Conservation (phyloP, 164 flowering plant species). For the Sedum album region DNA sequence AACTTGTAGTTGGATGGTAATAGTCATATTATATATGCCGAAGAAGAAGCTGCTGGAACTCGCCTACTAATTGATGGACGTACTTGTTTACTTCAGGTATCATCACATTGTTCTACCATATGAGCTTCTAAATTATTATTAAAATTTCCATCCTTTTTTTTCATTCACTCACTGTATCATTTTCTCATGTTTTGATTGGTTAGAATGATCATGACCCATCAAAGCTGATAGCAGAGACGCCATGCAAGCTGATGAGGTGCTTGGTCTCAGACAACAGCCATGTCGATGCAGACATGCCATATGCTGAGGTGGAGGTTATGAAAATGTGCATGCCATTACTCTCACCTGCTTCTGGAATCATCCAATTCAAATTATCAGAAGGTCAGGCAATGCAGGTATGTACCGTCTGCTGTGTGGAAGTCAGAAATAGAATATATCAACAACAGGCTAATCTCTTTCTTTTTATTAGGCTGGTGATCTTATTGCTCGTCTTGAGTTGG, state of each 20-base stretch:
- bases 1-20: conserved; percentile 81
- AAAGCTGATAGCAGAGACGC: conserved; percentile 94
- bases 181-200: conserved; percentile 11
- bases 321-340: conserved; percentile 99
- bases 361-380: conserved; percentile 84
- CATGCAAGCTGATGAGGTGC: conserved; percentile 93
- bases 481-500: conserved; percentile 86
- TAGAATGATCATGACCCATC: conserved; percentile 99
- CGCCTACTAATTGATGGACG: conserved; percentile 99
- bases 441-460: conserved; percentile 8
- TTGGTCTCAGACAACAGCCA: conserved; percentile 77
- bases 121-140: background rate
- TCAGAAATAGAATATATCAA: background rate
- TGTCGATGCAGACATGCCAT: conserved; percentile 87
- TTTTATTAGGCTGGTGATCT: conserved; percentile 82
- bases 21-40: conserved; percentile 97
- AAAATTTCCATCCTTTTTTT: background rate
- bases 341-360: conserved; percentile 89
- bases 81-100: conserved; percentile 97
- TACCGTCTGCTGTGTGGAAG: background rate
- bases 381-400: conserved; percentile 99
- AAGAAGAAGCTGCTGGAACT: conserved; percentile 99
- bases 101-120: conserved; percentile 8
- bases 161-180: conserved; percentile 9
- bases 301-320: conserved; percentile 99